Conservation (phyloP, 2,329 filamentous ascomycete species). For the Xylaria sp. region DNA sequence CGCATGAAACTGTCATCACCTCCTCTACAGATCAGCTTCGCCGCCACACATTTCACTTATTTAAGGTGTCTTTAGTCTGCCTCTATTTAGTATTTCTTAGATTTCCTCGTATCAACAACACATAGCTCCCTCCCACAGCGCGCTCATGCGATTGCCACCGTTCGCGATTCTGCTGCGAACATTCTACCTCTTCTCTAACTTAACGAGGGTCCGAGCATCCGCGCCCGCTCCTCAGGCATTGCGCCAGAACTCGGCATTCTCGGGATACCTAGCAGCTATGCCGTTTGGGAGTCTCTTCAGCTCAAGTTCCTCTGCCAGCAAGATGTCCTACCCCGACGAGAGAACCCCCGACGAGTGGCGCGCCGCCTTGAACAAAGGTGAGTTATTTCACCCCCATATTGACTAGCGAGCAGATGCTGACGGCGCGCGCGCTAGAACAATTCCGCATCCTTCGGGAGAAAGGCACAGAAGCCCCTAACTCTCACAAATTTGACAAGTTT, state of each 20-base stretch:
- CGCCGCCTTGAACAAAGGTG: slow-evolving; percentile 75
- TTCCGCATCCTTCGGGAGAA: slow-evolving; percentile 93
- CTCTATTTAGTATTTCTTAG: neutral
- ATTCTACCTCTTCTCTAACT: slow-evolving; percentile 59
- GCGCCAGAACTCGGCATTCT: slow-evolving; percentile 40
- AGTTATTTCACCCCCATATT: slow-evolving; percentile 33
- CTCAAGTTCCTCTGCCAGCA: slow-evolving; percentile 63
- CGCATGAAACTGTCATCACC: slow-evolving; percentile 34
- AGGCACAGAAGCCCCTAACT: slow-evolving; percentile 84
- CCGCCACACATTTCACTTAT: slow-evolving; percentile 21
- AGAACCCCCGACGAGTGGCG: slow-evolving; percentile 88
- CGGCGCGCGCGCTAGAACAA: slow-evolving; percentile 75
- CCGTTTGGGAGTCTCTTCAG: slow-evolving; percentile 82
- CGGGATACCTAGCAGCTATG: slow-evolving; percentile 76
- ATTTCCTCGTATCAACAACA: neutral
- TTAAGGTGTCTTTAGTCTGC: slow-evolving; percentile 12
- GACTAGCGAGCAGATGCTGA: slow-evolving; percentile 23
- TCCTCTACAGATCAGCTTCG: slow-evolving; percentile 11
- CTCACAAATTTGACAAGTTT: slow-evolving; percentile 90
- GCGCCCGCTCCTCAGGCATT: slow-evolving; percentile 35
- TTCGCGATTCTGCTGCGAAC: slow-evolving; percentile 58
- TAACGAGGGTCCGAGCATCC: slow-evolving; percentile 53
- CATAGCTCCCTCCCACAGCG: neutral
- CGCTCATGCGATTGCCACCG: slow-evolving; percentile 62
- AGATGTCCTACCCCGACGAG: slow-evolving; percentile 82